Evolutionary conservation across 2,329 filamentous ascomycete genomes (phyloP).

Genomic region (Paraphaeosphaeria minitans): DNA sequence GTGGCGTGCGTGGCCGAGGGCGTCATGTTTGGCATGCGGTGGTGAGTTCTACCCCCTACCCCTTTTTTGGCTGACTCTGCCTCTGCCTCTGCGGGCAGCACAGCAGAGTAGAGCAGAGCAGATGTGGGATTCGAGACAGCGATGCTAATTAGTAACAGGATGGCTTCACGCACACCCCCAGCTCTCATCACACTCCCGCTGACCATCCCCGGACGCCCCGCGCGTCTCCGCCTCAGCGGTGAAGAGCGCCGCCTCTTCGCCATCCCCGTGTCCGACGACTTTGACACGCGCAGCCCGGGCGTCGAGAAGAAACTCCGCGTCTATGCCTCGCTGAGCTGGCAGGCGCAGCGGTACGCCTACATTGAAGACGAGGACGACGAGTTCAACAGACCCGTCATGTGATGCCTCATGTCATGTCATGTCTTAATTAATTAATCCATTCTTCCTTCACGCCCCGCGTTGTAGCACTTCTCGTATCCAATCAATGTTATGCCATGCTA

Average conservation of each 20-base stretch:
- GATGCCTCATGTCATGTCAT: neutral
- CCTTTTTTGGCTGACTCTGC: neutral
- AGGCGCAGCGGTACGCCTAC: conserved; percentile 31
- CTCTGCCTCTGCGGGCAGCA: too few relatives aligned
- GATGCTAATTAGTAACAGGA: conserved; percentile 9
- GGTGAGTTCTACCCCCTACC: conserved; percentile 19
- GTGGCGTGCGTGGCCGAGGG: conserved; percentile 37
- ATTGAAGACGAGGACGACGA: conserved; percentile 42
- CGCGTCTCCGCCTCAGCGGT: conserved; percentile 26
- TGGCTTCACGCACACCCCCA: neutral
- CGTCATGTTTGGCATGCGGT: conserved; percentile 25
- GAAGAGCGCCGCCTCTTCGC: conserved; percentile 29
- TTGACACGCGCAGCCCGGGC: conserved; percentile 25
- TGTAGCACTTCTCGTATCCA: neutral
- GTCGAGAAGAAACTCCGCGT: conserved; percentile 34
- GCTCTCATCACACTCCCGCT: neutral
- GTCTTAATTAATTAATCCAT: too few relatives aligned
- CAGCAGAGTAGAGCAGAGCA: too few relatives aligned
- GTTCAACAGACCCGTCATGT: conserved; percentile 41
- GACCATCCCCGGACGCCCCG: neutral
- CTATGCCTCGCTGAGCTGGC: conserved; percentile 26
- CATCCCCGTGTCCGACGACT: conserved; percentile 11
- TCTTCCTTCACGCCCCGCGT: too few relatives aligned
- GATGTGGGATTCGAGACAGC: neutral
- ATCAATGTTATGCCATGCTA: too few relatives aligned